These are phyloP conservation scores for Apocynum venetum DNA, from an alignment of 257 asterid genomes.

Conservation along the genomic window DNA sequence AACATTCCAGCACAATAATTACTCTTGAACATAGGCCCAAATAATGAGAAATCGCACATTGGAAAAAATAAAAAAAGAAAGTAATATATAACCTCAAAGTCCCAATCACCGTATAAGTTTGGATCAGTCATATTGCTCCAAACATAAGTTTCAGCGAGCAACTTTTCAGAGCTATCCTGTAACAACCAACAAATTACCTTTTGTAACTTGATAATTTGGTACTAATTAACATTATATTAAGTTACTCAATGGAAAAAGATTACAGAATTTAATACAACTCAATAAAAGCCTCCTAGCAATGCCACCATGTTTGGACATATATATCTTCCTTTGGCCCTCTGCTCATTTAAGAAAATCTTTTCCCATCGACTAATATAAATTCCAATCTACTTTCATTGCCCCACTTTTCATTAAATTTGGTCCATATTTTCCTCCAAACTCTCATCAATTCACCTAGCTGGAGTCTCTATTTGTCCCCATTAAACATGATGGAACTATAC, in stretches of 20 bases:
- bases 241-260: neutral
- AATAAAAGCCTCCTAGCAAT: neutral
- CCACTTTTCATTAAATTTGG: too few relatives aligned
- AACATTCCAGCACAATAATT: neutral
- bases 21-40: neutral
- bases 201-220: neutral
- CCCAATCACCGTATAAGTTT: constrained; percentile 62
- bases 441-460: too few relatives aligned
- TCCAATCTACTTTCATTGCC: too few relatives aligned
- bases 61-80: neutral
- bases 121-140: constrained; percentile 71
- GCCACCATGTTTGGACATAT: neutral
- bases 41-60: neutral
- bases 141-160: constrained; percentile 52
- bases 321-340: neutral
- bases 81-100: constrained; percentile 49
- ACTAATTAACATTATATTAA: neutral
- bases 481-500: too few relatives aligned
- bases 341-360: neutral
- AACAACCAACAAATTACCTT: neutral
- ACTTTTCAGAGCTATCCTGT: constrained; percentile 59
- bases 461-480: too few relatives aligned
- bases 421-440: too few relatives aligned
- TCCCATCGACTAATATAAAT: too few relatives aligned
- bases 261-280: neutral